Percentiles rank a stretch among this genome's conserved stretches.
phyloP scores from a whole-genome alignment of 352 stramenopile species.

The Globisporangium irregulare region DNA sequence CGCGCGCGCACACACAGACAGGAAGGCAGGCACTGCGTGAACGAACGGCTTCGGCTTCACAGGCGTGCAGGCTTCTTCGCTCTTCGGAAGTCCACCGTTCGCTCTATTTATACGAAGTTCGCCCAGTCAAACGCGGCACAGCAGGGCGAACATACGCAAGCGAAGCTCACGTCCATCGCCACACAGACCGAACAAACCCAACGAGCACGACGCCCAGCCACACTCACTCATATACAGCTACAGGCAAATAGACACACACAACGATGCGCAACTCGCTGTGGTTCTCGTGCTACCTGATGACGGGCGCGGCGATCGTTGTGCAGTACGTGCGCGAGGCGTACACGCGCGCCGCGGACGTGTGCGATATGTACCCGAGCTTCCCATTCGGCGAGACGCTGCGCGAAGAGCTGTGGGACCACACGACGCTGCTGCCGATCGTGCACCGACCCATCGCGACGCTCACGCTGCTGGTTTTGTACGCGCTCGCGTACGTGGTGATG shows the following conservation, averaged over 20 bases:
- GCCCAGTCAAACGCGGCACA: neutral
- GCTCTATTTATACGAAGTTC: slow-evolving; percentile 3
- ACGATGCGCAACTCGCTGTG: slow-evolving; percentile 23
- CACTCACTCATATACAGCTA: neutral
- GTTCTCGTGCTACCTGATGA: slow-evolving; percentile 43
- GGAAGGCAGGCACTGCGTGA: too few species aligned
- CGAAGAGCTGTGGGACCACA: slow-evolving; percentile 58
- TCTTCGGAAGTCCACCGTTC: neutral
- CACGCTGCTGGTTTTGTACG: slow-evolving; percentile 35
- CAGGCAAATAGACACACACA: neutral
- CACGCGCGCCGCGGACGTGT: slow-evolving; percentile 33
- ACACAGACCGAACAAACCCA: neutral
- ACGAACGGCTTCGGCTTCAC: neutral
- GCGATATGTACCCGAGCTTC: slow-evolving; percentile 66
- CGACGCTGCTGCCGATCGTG: slow-evolving; percentile 48
- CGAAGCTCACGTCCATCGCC: too few species aligned
- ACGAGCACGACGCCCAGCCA: neutral
- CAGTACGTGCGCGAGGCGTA: slow-evolving; percentile 54
- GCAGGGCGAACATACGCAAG: too few species aligned
- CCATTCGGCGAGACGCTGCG: slow-evolving; percentile 50
- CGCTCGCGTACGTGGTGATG: slow-evolving; percentile 26
- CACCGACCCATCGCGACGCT: slow-evolving; percentile 39
- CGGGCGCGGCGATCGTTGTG: slow-evolving; percentile 33
- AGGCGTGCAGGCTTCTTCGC: neutral
- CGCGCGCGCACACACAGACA: too few species aligned